Evolutionary conservation across 768 basidiomycete species (phyloP).

Genomic region (Naganishia onofrii): DNA sequence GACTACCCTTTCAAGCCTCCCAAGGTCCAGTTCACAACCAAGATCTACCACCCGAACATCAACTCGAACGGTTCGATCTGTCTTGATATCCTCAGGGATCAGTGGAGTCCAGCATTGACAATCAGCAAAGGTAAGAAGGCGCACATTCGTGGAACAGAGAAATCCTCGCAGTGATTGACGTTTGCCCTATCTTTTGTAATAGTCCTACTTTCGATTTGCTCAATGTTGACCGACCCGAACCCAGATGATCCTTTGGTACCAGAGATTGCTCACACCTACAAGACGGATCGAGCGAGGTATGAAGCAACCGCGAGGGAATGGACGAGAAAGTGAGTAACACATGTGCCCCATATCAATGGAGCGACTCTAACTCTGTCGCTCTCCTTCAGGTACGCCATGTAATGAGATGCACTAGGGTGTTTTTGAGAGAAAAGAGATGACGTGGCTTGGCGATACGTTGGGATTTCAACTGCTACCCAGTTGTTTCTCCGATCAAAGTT

Average conservation of each 20-base stretch:
- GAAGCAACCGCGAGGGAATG: constrained; percentile 98
- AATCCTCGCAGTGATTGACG: neutral
- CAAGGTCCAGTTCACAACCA: constrained; percentile 99
- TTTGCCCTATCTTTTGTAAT: constrained; percentile 13
- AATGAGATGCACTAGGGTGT: neutral
- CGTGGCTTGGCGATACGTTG: constrained; percentile 18
- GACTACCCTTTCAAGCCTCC: constrained; percentile 99
- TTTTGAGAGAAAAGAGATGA: constrained; percentile 21
- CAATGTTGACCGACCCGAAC: constrained; percentile 98
- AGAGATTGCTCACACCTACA: constrained; percentile 97
- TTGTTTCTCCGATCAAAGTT: neutral
- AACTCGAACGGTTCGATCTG: constrained; percentile 99
- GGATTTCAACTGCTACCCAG: constrained; percentile 15
- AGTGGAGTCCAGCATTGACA: constrained; percentile 98
- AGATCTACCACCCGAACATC: constrained; percentile 99
- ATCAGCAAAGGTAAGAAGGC: constrained; percentile 70
- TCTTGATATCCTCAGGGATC: constrained; percentile 95
- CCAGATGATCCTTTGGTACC: constrained; percentile 98
- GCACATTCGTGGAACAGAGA: neutral
- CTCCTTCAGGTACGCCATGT: constrained; percentile 30
- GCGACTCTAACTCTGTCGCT: neutral
- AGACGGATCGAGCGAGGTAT: constrained; percentile 95
- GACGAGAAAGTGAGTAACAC: constrained; percentile 80
- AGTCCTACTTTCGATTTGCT: constrained; percentile 97
- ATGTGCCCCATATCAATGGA: too few species aligned